phyloP scores from a whole-genome alignment of 257 asterid species.

The Solanum chaucha region DNA sequence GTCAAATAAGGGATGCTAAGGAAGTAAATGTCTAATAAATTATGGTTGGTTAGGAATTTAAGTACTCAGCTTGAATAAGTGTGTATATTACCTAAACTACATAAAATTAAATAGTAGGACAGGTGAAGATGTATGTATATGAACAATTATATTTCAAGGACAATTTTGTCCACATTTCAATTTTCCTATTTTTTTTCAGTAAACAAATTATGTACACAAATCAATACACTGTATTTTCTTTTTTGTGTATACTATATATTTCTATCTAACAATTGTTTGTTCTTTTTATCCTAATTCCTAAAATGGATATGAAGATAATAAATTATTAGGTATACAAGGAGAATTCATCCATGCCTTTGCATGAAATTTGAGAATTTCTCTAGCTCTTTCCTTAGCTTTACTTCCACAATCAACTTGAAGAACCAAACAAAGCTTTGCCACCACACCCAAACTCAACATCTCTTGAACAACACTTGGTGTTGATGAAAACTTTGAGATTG shows the following conservation, averaged over 20 bases:
- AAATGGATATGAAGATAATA: conserved; percentile 37
- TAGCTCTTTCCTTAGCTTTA: conserved; percentile 57
- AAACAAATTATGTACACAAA: neutral
- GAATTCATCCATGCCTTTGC: conserved; percentile 61
- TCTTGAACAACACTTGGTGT: conserved; percentile 38
- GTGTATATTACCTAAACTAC: neutral
- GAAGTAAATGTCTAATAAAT: neutral
- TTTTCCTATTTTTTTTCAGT: neutral
- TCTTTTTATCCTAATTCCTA: neutral
- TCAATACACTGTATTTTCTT: neutral
- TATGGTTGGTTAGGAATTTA: neutral
- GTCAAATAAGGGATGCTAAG: neutral
- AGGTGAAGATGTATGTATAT: neutral
- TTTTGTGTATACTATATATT: neutral
- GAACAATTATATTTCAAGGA: neutral
- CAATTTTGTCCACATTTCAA: neutral
- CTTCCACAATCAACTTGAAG: conserved; percentile 53
- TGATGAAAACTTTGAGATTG: conserved; percentile 47
- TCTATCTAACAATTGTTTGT: neutral
- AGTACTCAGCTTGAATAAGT: neutral
- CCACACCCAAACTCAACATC: conserved; percentile 71
- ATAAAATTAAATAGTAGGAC: neutral
- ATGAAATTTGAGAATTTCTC: conserved; percentile 50
- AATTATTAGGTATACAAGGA: conserved; percentile 38
- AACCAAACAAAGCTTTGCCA: conserved; percentile 51